These are phyloP conservation scores for Aspergillus sp. DNA, from an alignment of 2,329 filamentous ascomycete species.

Conservation along the genomic window DNA sequence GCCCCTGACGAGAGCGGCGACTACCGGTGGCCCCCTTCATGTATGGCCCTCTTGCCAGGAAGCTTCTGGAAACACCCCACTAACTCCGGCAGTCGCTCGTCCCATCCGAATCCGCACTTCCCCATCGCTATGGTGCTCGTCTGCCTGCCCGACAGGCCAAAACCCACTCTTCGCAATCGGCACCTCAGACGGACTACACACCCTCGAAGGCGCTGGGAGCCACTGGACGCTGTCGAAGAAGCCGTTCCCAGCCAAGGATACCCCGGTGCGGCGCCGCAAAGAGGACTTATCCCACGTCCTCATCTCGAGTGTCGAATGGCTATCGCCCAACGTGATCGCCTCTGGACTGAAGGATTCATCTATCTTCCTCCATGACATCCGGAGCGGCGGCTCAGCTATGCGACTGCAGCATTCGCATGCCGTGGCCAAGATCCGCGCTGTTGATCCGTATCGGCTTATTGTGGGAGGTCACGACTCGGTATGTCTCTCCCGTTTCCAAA, in stretches of 20 bases:
- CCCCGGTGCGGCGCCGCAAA: constrained; percentile 9
- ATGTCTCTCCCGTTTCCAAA: constrained; percentile 5
- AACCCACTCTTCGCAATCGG: constrained; percentile 29
- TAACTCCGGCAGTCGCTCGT: constrained; percentile 13
- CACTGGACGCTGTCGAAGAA: constrained; percentile 23
- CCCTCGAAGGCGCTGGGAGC: constrained; percentile 18
- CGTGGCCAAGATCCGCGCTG: constrained; percentile 25
- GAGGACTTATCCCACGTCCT: constrained; percentile 18
- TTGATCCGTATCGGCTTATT: constrained; percentile 27
- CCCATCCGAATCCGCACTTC: constrained; percentile 18
- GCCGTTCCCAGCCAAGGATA: constrained; percentile 11
- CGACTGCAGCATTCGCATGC: constrained; percentile 27
- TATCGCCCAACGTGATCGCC: constrained; percentile 26
- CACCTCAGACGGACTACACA: constrained; percentile 28
- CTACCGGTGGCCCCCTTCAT: constrained; percentile 22
- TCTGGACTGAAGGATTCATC: constrained; percentile 25
- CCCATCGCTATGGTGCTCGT: constrained; percentile 28
- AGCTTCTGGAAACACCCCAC: background rate
- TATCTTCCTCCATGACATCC: constrained; percentile 27
- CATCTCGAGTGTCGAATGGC: constrained; percentile 30
- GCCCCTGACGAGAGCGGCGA: constrained; percentile 23
- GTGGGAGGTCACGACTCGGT: constrained; percentile 25
- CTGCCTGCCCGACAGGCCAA: constrained; percentile 21
- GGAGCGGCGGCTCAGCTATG: constrained; percentile 21
- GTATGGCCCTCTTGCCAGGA: constrained; percentile 7